Conservation (phyloP, 768 basidiomycete species). For the Holtermanniella nyarrowii region DNA sequence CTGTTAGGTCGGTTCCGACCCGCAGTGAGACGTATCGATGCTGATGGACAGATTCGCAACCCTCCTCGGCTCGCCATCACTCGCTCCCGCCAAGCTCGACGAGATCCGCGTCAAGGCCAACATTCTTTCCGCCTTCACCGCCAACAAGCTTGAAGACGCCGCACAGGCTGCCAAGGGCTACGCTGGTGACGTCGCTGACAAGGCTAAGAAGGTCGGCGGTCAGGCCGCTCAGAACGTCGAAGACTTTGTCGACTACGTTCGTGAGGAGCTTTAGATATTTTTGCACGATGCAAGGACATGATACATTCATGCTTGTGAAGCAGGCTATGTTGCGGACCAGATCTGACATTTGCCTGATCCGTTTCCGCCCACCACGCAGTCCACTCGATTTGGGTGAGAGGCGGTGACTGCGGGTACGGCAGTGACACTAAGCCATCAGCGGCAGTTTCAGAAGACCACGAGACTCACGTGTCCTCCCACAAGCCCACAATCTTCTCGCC, state of each 20-base stretch:
- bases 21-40: background rate
- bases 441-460: background rate
- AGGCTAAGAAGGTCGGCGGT: conserved; percentile 41
- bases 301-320: background rate
- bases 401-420: conserved; percentile 43
- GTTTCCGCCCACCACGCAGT: conserved; percentile 41
- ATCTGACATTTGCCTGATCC: conserved; percentile 39
- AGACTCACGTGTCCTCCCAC: conserved; percentile 30
- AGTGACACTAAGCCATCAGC: conserved; percentile 26
- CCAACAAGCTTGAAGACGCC: conserved; percentile 23
- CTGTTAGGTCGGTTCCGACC: conserved; percentile 52
- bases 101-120: conserved; percentile 89
- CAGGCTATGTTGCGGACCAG: conserved; percentile 20
- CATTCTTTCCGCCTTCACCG: conserved; percentile 45
- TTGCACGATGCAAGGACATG: background rate
- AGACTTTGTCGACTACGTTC: conserved; percentile 19
- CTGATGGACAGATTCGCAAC: conserved; percentile 52
- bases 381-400: conserved; percentile 36
- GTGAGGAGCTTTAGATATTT: background rate
- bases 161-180: conserved; percentile 9
- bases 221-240: conserved; percentile 35
- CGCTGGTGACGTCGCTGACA: conserved; percentile 25
- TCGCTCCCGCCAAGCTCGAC: conserved; percentile 71
- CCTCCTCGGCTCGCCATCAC: conserved; percentile 67
- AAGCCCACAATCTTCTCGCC: conserved; percentile 33